Evolutionary conservation across 768 basidiomycete genomes (phyloP).

Genomic region (Hygrophorus pudorinus): DNA sequence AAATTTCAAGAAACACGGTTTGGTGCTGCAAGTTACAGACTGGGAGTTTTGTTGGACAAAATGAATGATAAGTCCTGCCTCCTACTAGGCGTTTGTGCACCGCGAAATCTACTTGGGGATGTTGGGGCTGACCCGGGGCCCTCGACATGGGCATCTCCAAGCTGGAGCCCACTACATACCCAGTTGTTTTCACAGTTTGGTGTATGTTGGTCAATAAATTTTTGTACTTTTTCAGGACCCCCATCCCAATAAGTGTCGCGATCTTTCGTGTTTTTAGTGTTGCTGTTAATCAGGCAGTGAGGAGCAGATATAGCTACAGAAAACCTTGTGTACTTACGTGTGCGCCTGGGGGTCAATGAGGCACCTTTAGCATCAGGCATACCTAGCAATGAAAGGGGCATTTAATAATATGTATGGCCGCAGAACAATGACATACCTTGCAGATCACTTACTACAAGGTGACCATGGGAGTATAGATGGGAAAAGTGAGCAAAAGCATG

Average conservation of each 20-base stretch:
- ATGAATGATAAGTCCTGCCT: no score
- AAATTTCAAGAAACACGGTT: no score
- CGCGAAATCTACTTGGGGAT: no score
- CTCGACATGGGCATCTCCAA: no score
- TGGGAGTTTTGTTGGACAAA: no score
- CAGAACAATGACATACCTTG: neutral
- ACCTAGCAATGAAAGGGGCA: neutral
- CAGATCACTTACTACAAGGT: slow-evolving; percentile 7
- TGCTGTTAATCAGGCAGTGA: neutral
- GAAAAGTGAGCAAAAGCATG: slow-evolving; percentile 16
- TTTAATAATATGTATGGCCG: neutral
- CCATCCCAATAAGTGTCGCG: neutral
- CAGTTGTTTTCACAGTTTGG: no score
- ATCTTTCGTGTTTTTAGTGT: neutral
- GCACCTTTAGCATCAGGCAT: neutral
- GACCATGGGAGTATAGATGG: slow-evolving; percentile 1
- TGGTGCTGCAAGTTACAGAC: no score
- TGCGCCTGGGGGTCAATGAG: slow-evolving; percentile 12
- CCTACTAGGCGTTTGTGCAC: no score
- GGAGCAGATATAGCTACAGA: neutral
- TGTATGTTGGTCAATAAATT: neutral
- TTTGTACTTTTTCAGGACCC: neutral
- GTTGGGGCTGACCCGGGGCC: no score
- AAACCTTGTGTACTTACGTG: neutral
- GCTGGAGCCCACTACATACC: no score